Percentiles rank a stretch among this genome's conserved stretches.
These are phyloP conservation scores for Entomortierella parvispora DNA, from an alignment of 192 early-diverging fungal species.

Conservation along the genomic window DNA sequence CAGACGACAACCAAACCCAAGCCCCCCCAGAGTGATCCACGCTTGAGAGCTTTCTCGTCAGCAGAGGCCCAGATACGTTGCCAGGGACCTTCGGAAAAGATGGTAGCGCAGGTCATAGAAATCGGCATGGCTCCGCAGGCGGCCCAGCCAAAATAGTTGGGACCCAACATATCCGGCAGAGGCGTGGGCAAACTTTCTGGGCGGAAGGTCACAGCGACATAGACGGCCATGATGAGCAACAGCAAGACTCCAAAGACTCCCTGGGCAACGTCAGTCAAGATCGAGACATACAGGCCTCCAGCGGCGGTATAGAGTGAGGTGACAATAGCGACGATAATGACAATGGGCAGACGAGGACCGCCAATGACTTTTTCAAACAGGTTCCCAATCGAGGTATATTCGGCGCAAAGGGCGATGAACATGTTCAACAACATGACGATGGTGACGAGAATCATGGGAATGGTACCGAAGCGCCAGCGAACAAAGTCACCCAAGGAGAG, in stretches of 20 bases:
- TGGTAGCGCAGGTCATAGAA: slow-evolving; percentile 68
- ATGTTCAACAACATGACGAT: slow-evolving; percentile 65
- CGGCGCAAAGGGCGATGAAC: slow-evolving; percentile 68
- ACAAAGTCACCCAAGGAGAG: slow-evolving; percentile 74
- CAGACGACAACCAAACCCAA: slow-evolving; percentile 61
- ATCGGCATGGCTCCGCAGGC: slow-evolving; percentile 66
- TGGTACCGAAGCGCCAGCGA: slow-evolving; percentile 66
- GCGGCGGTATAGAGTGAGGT: slow-evolving; percentile 72
- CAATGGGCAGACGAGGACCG: slow-evolving; percentile 60
- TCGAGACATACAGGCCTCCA: slow-evolving; percentile 69
- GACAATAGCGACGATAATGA: slow-evolving; percentile 67
- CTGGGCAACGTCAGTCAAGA: slow-evolving; percentile 73
- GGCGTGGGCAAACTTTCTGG: slow-evolving; percentile 56
- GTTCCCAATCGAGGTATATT: slow-evolving; percentile 70
- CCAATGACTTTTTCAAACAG: slow-evolving; percentile 64
- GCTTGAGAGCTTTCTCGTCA: slow-evolving; percentile 63
- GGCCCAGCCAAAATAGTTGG: slow-evolving; percentile 72
- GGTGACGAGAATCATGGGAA: slow-evolving; percentile 61
- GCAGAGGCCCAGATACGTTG: slow-evolving; percentile 74
- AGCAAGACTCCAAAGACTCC: slow-evolving; percentile 62
- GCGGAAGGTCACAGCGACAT: slow-evolving; percentile 61
- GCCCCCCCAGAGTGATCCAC: slow-evolving; percentile 63
- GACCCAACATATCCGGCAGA: slow-evolving; percentile 57
- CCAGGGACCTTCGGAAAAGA: slow-evolving; percentile 79
- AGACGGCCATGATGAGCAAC: slow-evolving; percentile 61